Percentiles rank a stretch among this genome's conserved stretches.
These are phyloP conservation scores for Akanthomyces lecanii DNA, from an alignment of 2,329 filamentous ascomycete genomes.

Conservation along the genomic window DNA sequence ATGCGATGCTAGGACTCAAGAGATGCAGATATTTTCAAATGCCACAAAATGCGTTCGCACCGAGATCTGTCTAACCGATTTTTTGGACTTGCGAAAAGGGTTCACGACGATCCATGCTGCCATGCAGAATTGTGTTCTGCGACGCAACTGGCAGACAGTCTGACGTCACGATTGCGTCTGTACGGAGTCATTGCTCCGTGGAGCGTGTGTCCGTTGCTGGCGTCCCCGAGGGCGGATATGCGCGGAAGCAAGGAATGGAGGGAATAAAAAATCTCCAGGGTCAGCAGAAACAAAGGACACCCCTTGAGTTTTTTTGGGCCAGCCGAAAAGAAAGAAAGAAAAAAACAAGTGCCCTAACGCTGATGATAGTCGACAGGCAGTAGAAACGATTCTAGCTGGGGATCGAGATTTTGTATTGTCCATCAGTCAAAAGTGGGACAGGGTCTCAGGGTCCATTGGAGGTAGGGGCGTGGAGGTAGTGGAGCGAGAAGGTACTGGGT, in stretches of 20 bases:
- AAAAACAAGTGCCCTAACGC: neutral
- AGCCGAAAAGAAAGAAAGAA: neutral
- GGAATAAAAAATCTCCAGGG: neutral
- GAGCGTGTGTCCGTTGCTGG: neutral
- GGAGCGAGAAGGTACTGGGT: neutral
- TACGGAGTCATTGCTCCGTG: neutral
- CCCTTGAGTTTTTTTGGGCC: neutral
- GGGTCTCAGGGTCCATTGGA: slow-evolving; percentile 17
- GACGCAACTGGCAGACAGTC: neutral
- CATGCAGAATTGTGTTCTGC: too few relatives aligned
- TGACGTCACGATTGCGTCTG: neutral
- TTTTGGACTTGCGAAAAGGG: too few relatives aligned
- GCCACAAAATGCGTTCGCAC: too few relatives aligned
- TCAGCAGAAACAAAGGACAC: neutral
- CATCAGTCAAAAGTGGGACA: slow-evolving; percentile 15
- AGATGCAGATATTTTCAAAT: too few relatives aligned
- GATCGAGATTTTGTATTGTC: slow-evolving; percentile 17
- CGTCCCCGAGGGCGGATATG: neutral
- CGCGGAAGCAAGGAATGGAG: neutral
- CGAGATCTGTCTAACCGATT: too few relatives aligned
- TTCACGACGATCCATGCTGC: too few relatives aligned
- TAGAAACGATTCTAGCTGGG: slow-evolving; percentile 4
- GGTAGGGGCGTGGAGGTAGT: slow-evolving; percentile 5
- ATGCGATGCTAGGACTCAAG: too few relatives aligned
- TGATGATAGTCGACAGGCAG: neutral